phyloP scores from a whole-genome alignment of 805 yeast species.

The Kuraishia floccosa region DNA sequence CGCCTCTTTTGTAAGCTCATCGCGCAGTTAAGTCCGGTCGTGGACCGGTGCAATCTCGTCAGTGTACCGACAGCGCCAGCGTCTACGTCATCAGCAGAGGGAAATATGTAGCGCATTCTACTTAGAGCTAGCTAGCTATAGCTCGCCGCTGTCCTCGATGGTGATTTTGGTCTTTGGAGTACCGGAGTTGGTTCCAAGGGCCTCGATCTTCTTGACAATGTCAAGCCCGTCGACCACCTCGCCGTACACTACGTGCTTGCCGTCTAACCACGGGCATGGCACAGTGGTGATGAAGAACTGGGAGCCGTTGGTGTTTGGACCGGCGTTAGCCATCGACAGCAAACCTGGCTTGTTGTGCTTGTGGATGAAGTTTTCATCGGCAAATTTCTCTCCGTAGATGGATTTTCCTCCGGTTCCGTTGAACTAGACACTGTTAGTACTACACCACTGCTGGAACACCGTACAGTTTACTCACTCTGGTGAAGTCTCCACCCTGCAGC shows the following conservation, averaged over 20 bases:
- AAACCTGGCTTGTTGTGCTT: conserved; percentile 74
- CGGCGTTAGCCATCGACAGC: conserved; percentile 87
- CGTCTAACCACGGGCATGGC: conserved; percentile 69
- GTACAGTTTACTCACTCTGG: conserved; percentile 6
- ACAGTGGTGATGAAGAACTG: conserved; percentile 86
- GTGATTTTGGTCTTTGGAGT: conserved; percentile 10
- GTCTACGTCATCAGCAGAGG: too few relatives aligned
- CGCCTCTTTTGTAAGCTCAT: too few relatives aligned
- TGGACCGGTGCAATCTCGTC: too few relatives aligned
- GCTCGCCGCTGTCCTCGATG: conserved; percentile 15
- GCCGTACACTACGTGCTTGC: conserved; percentile 71
- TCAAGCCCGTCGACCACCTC: conserved; percentile 57
- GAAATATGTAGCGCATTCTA: conserved; percentile 5
- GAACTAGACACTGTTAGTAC: conserved; percentile 73
- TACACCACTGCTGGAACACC: too few relatives aligned
- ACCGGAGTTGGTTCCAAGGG: conserved; percentile 11
- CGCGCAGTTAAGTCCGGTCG: too few relatives aligned
- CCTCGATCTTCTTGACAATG: conserved; percentile 17
- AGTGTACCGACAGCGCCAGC: too few relatives aligned
- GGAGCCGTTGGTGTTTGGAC: conserved; percentile 88
- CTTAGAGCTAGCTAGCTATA: too few relatives aligned
- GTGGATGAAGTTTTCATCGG: conserved; percentile 58
- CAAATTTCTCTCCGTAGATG: conserved; percentile 56
- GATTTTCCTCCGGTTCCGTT: conserved; percentile 93
- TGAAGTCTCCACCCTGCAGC: conserved; percentile 65